Evolutionary conservation across 2,329 filamentous ascomycete species (phyloP), one percentile per base, ranked within the genome.

Genomic region (Fusarium pseudocircinatum): DNA sequence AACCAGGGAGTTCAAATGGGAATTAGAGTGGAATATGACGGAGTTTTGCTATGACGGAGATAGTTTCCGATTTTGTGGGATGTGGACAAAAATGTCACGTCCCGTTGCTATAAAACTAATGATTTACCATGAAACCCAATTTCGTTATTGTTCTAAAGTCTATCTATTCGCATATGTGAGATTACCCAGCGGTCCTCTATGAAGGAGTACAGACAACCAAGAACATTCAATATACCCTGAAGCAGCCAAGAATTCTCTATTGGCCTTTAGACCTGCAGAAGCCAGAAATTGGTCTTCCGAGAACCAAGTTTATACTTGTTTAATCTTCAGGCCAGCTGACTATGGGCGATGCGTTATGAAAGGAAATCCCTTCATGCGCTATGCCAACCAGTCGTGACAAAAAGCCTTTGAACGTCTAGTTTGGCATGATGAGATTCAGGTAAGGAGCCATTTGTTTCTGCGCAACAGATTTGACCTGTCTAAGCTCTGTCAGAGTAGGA

Each of bases 401-500:
- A 30, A n/a, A 34, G 20, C n/a, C 24, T 49, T 26, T 26, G n/a
- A 46, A 46, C 28, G n/a, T 64, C 50, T 37, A 73, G 13, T 68
- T 74, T 16, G 70, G 49, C 30, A 42, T 22, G 8, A 39, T 28
- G n/a, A 74, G 46, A 32, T 64, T 63, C 81, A 85, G 59, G 84
- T 74, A 75, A 34, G 82, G 80, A 7, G 74, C 77, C 67, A 87
- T 73, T 34, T 77, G 73, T 30, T 77, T 72, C 59, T 85, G 78
- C 47, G 83, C 79, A 9, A 83, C 81, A 6, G 80, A 74, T 47
- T 83, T 82, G 66, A 87, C 70, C 74, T 88, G 82, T 49, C 81
- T 79, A 77, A 85, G 83, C 80, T 90, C 86, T 43, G 83, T 84
- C 49, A 80, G 77, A 2, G 84, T 87, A 60, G 85, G 82, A 14